Evolutionary conservation across 2,329 filamentous ascomycete species (phyloP).

Genomic region (Chalara sp.): DNA sequence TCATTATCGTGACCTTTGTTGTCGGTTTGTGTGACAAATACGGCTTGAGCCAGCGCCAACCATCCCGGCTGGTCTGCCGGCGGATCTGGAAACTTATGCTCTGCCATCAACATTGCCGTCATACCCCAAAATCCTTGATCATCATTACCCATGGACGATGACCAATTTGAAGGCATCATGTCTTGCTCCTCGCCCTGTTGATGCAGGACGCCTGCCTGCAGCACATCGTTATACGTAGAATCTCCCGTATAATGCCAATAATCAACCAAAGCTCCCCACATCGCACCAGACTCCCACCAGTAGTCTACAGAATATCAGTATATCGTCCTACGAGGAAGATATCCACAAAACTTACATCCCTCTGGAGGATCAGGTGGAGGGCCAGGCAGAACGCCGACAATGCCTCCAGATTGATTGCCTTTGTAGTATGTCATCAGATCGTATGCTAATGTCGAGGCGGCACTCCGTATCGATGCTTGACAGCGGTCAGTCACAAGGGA

Average conservation of each 20-base stretch:
- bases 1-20: constrained; percentile 55
- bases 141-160: constrained; percentile 29
- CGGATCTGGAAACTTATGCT: constrained; percentile 68
- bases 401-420: constrained; percentile 31
- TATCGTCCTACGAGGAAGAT: background rate
- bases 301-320: constrained; percentile 32
- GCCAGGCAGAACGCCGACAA: constrained; percentile 42
- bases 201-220: constrained; percentile 47
- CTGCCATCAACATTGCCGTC: constrained; percentile 71
- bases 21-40: constrained; percentile 69
- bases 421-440: constrained; percentile 36
- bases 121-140: constrained; percentile 70
- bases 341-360: constrained; percentile 22
- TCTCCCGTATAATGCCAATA: constrained; percentile 59
- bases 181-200: constrained; percentile 50
- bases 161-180: constrained; percentile 47
- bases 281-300: constrained; percentile 56
- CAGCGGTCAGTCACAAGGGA: constrained; percentile 14
- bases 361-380: constrained; percentile 30
- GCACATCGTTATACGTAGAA: constrained; percentile 46
- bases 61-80: constrained; percentile 58
- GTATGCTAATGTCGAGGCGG: constrained; percentile 25
- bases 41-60: constrained; percentile 71
- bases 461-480: constrained; percentile 31
- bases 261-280: constrained; percentile 53